Evolutionary conservation across 1,284 basidiomycete genomes (phyloP), one percentile per base, ranked within the genome.

Genomic region (Volvariella surrecta): DNA sequence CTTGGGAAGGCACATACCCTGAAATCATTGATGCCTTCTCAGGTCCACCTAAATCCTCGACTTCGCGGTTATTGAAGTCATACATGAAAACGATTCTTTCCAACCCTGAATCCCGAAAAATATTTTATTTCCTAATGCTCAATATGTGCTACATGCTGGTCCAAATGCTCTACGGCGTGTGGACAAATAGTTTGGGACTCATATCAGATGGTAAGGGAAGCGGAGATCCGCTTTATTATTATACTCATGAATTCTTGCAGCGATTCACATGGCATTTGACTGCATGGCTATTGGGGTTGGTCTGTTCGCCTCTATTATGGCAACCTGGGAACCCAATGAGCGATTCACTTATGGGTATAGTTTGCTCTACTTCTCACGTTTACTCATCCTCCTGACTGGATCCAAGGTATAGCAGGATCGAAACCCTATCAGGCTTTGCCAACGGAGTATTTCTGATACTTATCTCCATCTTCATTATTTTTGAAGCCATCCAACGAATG

Each of bases 241-340:
- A 39, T 32, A 18, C 31, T 6, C 22, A 37, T 45, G 38, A 37
- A 44, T 37, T 28, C 40, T 41, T 37, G 3, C 51, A 96, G 95
- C 96, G 10, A 99, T 99, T 41, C 96, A 99, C 60, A 99, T 99
- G 96, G 90, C 94, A 18, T 99, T 99, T 56, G 96, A 99, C 65
- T 99, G 96, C 58, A 84, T 97, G 69, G 95, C 95, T 1, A 92
- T 99, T 45, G 95, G 82, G 0, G 91, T 99, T 52, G 96, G 96
- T 1, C 71, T 99, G 1, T 84, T 97, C 49, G 96, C 96, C 2
- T 94, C 90, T 19, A 90, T 99, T 9, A 98, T 98, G 85, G 91
- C 94, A 1, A 93, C 88, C 3, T 99, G 96, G 96, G 83, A 89
- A 37, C 89, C 91, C 1, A 94, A 99, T 63, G 83, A 88, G 51